Evolutionary conservation across 345 rosid genomes (phyloP).

Genomic region (Excoecaria agallocha): DNA sequence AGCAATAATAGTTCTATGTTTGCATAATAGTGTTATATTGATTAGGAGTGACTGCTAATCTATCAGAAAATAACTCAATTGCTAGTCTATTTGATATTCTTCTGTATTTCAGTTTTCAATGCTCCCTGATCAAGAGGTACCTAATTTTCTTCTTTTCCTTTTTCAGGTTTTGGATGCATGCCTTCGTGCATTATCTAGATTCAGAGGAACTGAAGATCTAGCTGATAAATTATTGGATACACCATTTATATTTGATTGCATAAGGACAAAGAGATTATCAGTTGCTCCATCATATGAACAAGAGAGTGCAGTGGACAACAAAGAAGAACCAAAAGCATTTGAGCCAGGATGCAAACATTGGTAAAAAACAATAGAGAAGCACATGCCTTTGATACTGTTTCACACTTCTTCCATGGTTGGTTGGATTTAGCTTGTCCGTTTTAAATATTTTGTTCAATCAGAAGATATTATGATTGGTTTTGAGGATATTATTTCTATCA

Average conservation of each 20-base stretch:
- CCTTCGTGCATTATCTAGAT: conserved; percentile 78
- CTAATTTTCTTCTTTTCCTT: conserved; percentile 7
- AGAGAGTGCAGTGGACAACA: too few relatives aligned
- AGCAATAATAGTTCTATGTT: too few relatives aligned
- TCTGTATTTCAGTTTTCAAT: neutral
- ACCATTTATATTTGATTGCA: too few relatives aligned
- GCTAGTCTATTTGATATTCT: neutral
- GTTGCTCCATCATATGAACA: too few relatives aligned
- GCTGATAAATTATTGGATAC: too few relatives aligned
- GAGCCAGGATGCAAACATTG: too few relatives aligned
- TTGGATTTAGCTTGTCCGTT: conserved; percentile 19
- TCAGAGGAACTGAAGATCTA: too few relatives aligned
- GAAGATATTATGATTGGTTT: neutral
- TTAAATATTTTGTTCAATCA: conserved; percentile 1
- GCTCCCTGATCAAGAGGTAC: neutral
- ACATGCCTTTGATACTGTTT: too few relatives aligned
- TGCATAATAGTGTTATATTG: too few relatives aligned
- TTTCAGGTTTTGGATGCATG: conserved; percentile 82
- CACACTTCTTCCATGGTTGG: conserved; percentile 75
- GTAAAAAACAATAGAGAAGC: too few relatives aligned
- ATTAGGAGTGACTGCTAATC: neutral
- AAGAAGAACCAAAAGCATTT: too few relatives aligned
- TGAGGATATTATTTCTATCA: neutral
- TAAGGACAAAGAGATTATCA: too few relatives aligned
- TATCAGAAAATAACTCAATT: neutral